Evolutionary conservation across 2,329 filamentous ascomycete genomes (phyloP).

Genomic region (Chaetothyriales sp.): DNA sequence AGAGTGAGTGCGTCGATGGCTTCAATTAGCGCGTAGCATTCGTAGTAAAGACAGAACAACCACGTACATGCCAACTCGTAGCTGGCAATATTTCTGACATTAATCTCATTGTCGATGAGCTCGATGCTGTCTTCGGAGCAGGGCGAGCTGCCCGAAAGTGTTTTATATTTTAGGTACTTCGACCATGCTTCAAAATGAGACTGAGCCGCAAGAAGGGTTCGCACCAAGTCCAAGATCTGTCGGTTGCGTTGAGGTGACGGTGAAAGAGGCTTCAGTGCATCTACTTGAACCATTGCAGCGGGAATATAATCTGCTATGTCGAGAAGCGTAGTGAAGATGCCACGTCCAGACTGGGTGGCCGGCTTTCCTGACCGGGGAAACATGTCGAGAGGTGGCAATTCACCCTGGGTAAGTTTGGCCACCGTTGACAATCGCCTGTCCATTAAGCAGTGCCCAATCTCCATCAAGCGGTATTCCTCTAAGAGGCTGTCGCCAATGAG

Average conservation of each 20-base stretch:
- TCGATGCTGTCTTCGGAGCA: no score
- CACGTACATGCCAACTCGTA: no score
- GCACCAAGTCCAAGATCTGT: not conserved
- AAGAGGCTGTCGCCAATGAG: conserved; percentile 1
- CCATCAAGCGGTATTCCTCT: conserved; percentile 5
- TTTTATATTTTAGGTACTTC: no score
- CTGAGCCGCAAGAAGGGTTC: no score
- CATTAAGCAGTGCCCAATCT: conserved; percentile 1
- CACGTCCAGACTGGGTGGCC: not conserved
- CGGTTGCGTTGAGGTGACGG: not conserved
- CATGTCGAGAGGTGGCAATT: not conserved
- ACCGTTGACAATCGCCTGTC: not conserved
- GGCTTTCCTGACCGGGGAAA: not conserved
- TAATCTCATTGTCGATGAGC: no score
- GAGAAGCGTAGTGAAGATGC: not conserved
- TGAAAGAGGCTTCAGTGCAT: not conserved
- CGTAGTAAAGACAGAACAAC: not conserved
- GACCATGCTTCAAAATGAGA: no score
- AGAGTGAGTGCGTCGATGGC: not conserved
- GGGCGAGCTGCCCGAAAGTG: no score
- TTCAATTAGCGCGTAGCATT: not conserved
- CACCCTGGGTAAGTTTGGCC: not conserved
- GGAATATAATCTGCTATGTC: conserved; percentile 1
- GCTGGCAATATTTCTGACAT: no score
- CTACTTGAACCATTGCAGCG: not conserved